Conservation (phyloP, 139 green algal genomes). For the Coelastrella sp. region DNA sequence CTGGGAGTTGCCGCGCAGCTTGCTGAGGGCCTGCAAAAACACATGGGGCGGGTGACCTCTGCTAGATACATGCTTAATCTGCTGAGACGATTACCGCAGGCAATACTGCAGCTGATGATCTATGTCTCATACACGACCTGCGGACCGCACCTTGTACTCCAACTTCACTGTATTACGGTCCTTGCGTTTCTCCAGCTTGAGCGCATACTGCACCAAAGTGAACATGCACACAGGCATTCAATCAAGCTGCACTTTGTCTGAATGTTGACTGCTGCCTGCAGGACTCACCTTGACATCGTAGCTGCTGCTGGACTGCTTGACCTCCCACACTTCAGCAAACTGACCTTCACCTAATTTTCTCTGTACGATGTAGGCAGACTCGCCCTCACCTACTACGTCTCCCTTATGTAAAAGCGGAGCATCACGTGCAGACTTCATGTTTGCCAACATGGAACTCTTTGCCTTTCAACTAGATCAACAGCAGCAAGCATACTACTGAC, state of each 20-base stretch:
- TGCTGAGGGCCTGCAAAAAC: conserved; percentile 54
- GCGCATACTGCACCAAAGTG: conserved; percentile 62
- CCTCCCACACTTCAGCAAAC: conserved; percentile 85
- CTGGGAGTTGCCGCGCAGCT: conserved; percentile 54
- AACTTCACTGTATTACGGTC: conserved; percentile 66
- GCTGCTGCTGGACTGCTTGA: conserved; percentile 47
- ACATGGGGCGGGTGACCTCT: background rate
- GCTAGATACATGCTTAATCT: background rate
- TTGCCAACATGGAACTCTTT: too few species aligned
- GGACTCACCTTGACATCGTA: background rate
- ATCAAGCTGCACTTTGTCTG: background rate
- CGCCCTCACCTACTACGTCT: conserved; percentile 24
- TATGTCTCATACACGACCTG: background rate
- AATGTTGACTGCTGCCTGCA: background rate
- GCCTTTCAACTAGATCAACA: too few species aligned
- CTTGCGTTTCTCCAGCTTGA: conserved; percentile 73
- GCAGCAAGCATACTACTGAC: background rate
- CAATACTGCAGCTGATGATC: conserved; percentile 10
- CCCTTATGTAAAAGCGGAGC: conserved; percentile 3
- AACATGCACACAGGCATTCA: background rate
- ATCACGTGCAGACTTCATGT: background rate
- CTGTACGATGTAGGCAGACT: conserved; percentile 42
- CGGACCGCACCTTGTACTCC: conserved; percentile 59
- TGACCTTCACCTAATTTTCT: conserved; percentile 82
- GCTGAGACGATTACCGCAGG: too few species aligned